Conservation (phyloP, 2,329 filamentous ascomycete species). For the Phoma sp. region DNA sequence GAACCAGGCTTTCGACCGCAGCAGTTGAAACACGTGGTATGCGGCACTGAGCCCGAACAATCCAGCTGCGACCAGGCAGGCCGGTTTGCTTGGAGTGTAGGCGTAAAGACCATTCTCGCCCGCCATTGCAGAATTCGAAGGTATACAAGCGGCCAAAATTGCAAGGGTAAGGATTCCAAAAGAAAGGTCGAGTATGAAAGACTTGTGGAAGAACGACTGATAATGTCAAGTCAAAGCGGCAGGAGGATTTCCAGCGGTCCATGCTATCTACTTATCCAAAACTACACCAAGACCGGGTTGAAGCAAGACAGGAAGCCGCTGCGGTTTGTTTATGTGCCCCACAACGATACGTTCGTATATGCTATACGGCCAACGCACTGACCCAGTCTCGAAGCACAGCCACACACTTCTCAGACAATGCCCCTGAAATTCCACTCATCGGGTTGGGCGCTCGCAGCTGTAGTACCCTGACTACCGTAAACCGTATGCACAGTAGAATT, state of each 20-base stretch:
- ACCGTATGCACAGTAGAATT: constrained; percentile 1
- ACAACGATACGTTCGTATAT: constrained; percentile 15
- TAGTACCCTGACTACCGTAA: background rate
- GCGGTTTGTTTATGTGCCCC: background rate
- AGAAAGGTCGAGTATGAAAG: background rate
- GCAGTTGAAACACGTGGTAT: constrained; percentile 27
- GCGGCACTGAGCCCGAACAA: constrained; percentile 26
- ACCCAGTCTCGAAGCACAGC: constrained; percentile 12
- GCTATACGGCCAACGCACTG: constrained; percentile 16
- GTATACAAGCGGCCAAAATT: too few relatives aligned
- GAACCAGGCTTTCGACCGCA: constrained; percentile 31
- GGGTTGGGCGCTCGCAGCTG: background rate
- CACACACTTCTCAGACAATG: constrained; percentile 1
- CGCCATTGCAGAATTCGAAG: constrained; percentile 11
- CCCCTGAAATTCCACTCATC: background rate
- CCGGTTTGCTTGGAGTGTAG: constrained; percentile 23
- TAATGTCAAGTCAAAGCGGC: background rate
- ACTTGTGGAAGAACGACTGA: background rate
- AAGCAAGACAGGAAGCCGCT: background rate
- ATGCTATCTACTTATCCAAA: constrained; percentile 3
- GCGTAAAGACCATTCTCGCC: constrained; percentile 23
- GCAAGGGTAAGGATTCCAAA: background rate
- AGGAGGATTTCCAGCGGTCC: background rate
- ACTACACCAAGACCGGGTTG: background rate
- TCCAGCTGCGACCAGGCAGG: constrained; percentile 17